Evolutionary conservation across 768 basidiomycete genomes (phyloP).

Genomic region (Suillus hirtellus): DNA sequence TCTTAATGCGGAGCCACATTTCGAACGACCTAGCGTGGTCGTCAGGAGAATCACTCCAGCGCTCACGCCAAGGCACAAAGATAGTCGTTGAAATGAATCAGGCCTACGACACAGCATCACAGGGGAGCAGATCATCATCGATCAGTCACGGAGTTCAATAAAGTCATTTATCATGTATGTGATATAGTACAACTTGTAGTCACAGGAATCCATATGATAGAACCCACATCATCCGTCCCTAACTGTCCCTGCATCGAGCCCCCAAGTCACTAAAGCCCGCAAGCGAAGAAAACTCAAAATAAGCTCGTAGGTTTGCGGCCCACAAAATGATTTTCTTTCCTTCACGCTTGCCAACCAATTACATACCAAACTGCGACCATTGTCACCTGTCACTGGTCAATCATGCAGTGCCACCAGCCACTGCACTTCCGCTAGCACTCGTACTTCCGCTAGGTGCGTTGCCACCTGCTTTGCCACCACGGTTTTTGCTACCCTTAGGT

Average conservation of each 20-base stretch:
- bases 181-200: not conserved
- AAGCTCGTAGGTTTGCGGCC: not conserved
- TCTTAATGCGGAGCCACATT: not conserved
- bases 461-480: constrained; percentile 19
- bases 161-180: not conserved
- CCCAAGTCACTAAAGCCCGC: not conserved
- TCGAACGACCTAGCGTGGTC: not conserved
- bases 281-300: not conserved
- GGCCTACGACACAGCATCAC: not conserved
- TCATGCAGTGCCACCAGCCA: constrained; percentile 11
- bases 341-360: not conserved
- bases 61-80: not conserved
- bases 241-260: not conserved
- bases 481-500: constrained; percentile 72
- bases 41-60: not conserved
- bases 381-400: constrained; percentile 2
- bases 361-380: not conserved
- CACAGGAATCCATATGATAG: not conserved
- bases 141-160: not conserved
- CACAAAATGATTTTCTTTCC: not conserved
- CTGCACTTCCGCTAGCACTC: constrained; percentile 18
- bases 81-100: not conserved
- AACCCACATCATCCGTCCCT: not conserved
- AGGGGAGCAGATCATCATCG: constrained; percentile 2
- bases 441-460: constrained; percentile 4